Percentiles rank a stretch among this genome's conserved stretches.
phyloP scores from a whole-genome alignment of 1,284 basidiomycete species.

The Trichosporon ovoides region DNA sequence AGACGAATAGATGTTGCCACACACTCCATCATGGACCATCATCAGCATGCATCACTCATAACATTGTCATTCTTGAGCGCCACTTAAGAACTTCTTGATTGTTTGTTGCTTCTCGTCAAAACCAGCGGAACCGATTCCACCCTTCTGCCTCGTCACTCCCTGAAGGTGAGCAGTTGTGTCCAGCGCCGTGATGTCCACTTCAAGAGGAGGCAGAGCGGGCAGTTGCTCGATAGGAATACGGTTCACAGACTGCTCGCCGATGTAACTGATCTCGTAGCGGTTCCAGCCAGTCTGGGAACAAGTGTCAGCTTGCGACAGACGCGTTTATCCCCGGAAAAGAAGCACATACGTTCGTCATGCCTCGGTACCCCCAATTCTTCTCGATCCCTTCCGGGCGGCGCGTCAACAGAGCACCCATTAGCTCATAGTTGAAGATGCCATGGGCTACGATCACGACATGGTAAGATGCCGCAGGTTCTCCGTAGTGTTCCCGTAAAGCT shows the following conservation, averaged over 20 bases:
- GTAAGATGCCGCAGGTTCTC: constrained; percentile 19
- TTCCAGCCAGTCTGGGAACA: constrained; percentile 50
- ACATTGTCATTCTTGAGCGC: constrained; percentile 36
- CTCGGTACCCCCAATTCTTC: constrained; percentile 44
- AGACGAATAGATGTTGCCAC: constrained; percentile 28
- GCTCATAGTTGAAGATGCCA: constrained; percentile 50
- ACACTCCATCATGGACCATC: neutral
- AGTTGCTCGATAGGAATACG: neutral
- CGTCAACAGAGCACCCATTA: constrained; percentile 40
- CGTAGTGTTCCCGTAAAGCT: constrained; percentile 27
- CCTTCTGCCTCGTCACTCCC: constrained; percentile 60
- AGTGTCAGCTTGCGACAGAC: neutral
- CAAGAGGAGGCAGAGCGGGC: constrained; percentile 25
- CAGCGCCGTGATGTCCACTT: constrained; percentile 35
- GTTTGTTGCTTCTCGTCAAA: constrained; percentile 70
- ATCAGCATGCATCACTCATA: constrained; percentile 5
- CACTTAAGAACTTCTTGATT: constrained; percentile 71
- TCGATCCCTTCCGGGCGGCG: constrained; percentile 41
- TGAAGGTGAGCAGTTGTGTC: constrained; percentile 49
- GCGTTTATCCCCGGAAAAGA: too few species aligned
- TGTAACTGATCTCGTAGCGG: constrained; percentile 34
- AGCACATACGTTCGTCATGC: constrained; percentile 49
- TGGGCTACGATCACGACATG: constrained; percentile 48
- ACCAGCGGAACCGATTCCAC: constrained; percentile 66
- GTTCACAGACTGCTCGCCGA: neutral